Base-by-base conservation (phyloP, 163 green algal genomes). In the Scenedesmus sp. region DNA sequence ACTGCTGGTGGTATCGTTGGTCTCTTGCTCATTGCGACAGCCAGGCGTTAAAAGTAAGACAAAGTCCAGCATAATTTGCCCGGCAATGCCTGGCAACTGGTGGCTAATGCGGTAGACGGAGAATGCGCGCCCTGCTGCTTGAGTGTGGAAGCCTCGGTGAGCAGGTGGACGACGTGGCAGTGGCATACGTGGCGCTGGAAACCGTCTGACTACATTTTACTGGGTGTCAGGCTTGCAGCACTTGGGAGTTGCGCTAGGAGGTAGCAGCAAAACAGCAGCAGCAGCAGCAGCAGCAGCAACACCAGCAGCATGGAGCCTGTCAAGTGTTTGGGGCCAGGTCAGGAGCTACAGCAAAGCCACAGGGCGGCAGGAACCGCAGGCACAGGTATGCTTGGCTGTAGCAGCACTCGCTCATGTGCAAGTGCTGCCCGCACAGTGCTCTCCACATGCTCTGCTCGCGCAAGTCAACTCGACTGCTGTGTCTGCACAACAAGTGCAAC, bases 131-230 rank as follows among this genome's bases (percentile, higher is more conserved):
- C 70, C 23, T 79, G 70, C 70, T 79, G 70, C 70, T 79, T 6
- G 70, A 79, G 70, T 79, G 70, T 52, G 70, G 70, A 52, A n/a
- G 70, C 70, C 23, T 79, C 70, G 20, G 70, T 79, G 70, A 79
- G 70, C 70, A 52, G 23, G 3, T 4, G 5, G 23, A 20, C 2
- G 3, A 2, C 23, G 34, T 46, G 34, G 34, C 34, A 46, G 34
- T 46, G 34, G 34, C 23, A 15, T 79, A 23, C 23, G 70, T 52
- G 26, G 23, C 46, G 34, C 70, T n/a, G 23, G 4, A 79, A 52
- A 52, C 70, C 5, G 23, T 15, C 18, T 4, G 6, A 6, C 4
- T 79, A 5, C 46, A 7, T 52, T 2, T 6, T 79, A 5, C 46
- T 79, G 23, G 46, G 8, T 79, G 20, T 2, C 23, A 79, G 70